Evolutionary conservation across 495 filamentous ascomycete species (phyloP), one percentile per base, ranked within the genome.

Genomic region (Xanthoparmelia taractica): DNA sequence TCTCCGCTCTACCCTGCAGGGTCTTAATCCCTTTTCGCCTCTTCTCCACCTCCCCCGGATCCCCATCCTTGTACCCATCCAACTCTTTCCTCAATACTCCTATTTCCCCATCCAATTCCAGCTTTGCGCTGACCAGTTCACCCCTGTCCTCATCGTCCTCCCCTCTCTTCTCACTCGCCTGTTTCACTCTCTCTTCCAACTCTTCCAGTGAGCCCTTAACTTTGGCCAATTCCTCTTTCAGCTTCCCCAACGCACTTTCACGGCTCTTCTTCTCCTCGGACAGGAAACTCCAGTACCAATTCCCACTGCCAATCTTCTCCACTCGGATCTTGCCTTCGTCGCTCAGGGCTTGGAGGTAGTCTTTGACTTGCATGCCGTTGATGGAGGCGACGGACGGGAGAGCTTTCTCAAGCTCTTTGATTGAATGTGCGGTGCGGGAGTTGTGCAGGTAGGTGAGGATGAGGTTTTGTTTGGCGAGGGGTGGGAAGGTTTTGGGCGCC

Each of bases 261-360:
- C 77, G 79, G 20, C 71, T 71, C 47, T 79, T 79, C 71, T 80
- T 84, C 64, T 84, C 85, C 43, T 90, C 87, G 58, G 78, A 82
- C 37, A 73, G 72, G 70, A 92, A 92, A 64, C 78, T 80, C 88
- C 88, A 92, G 75, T 90, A 91, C 88, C 88, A 92, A 70, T 91
- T 91, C 20, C 85, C 87, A 61, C 80, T 87, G 61, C 88, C 88
- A 68, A 92, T 91, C 75, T 90, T 91, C 76, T 91, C 88, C 20
- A 89, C 84, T 15, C 79, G 82, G 61, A 91, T 80, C 63, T 81
- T 81, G 63, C 78, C 76, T 54, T 91, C 88, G 65, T 91, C 86
- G 0, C 73, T 70, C 6, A 90, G 75, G 8, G 78, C 76, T 71
- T 87, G 84, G 37, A 90, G 76, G 71, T 83, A 87, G 64, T 89